Conservation (phyloP, 805 yeast genomes). For the Lachancea dasiensis region DNA sequence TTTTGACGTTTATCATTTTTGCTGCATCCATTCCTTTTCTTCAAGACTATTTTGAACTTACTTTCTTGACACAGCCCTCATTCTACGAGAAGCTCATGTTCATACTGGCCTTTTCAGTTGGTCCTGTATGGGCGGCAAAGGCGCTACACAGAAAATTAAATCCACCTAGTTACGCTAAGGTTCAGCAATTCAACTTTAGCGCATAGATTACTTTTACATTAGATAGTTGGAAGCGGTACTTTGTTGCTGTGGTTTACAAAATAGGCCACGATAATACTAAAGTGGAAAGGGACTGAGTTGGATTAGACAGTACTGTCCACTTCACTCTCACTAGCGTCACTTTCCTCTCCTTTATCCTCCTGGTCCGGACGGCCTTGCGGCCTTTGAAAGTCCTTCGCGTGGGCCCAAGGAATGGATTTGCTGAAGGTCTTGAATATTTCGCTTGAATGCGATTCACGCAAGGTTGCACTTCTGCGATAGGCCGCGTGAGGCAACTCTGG, state of each 20-base stretch:
- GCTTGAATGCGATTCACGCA: slow-evolving; percentile 1
- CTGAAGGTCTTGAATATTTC: slow-evolving; percentile 40
- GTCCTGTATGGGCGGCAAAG: slow-evolving; percentile 88
- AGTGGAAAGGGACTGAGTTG: no score
- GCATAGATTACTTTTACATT: slow-evolving; percentile 31
- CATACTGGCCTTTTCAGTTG: slow-evolving; percentile 60
- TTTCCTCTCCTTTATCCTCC: slow-evolving; percentile 17
- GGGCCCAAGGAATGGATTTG: slow-evolving; percentile 63
- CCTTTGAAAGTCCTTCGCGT: slow-evolving; percentile 79
- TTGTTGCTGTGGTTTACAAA: no score
- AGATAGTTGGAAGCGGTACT: not conserved
- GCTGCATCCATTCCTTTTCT: slow-evolving; percentile 77
- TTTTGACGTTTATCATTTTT: slow-evolving; percentile 62
- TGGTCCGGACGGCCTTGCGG: slow-evolving; percentile 26
- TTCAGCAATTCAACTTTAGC: slow-evolving; percentile 53
- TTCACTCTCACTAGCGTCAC: slow-evolving; percentile 21
- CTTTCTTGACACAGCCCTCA: slow-evolving; percentile 47
- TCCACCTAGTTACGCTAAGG: slow-evolving; percentile 97
- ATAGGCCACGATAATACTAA: no score
- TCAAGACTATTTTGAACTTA: slow-evolving; percentile 77
- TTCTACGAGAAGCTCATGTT: slow-evolving; percentile 67
- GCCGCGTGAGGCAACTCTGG: slow-evolving; percentile 6
- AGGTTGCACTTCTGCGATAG: slow-evolving; percentile 5
- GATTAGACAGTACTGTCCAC: slow-evolving; percentile 14
- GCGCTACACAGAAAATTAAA: slow-evolving; percentile 66